Conservation (phyloP, 1,284 basidiomycete species). For the Athelia psychrophila region DNA sequence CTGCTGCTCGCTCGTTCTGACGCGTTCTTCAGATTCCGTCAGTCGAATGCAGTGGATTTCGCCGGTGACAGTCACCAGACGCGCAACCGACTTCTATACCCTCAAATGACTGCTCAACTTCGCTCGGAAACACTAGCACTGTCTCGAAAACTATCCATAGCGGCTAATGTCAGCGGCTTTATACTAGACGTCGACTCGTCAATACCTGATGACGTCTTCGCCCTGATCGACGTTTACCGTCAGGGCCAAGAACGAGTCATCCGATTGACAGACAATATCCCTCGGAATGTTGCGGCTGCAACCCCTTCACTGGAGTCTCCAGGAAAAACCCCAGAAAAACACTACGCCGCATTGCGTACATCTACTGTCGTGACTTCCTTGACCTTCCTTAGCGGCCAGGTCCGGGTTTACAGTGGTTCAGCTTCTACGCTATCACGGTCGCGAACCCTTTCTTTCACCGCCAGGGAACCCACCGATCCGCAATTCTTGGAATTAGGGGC, state of each 20-base stretch:
- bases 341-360: slow-evolving; percentile 37
- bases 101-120: slow-evolving; percentile 77
- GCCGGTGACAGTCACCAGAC: slow-evolving; percentile 66
- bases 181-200: slow-evolving; percentile 82
- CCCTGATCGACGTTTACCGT: slow-evolving; percentile 82
- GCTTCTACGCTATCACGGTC: slow-evolving; percentile 34
- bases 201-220: slow-evolving; percentile 77
- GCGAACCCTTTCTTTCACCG: slow-evolving; percentile 31
- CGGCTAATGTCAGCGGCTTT: slow-evolving; percentile 83
- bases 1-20: slow-evolving; percentile 3
- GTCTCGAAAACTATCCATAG: slow-evolving; percentile 60
- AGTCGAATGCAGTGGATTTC: slow-evolving; percentile 69
- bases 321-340: slow-evolving; percentile 19
- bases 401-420: slow-evolving; percentile 58
- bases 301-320: slow-evolving; percentile 11
- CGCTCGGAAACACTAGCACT: slow-evolving; percentile 51
- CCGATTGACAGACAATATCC: slow-evolving; percentile 49
- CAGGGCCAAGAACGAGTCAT: slow-evolving; percentile 78
- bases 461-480: slow-evolving; percentile 44
- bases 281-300: slow-evolving; percentile 37
- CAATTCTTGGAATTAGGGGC: slow-evolving; percentile 46
- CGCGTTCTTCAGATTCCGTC: slow-evolving; percentile 61
- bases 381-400: slow-evolving; percentile 78
- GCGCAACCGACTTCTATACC: slow-evolving; percentile 76
- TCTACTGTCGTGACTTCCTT: slow-evolving; percentile 73